Evolutionary conservation across 495 filamentous ascomycete genomes (phyloP).

Genomic region (Penicillium mononematosum): DNA sequence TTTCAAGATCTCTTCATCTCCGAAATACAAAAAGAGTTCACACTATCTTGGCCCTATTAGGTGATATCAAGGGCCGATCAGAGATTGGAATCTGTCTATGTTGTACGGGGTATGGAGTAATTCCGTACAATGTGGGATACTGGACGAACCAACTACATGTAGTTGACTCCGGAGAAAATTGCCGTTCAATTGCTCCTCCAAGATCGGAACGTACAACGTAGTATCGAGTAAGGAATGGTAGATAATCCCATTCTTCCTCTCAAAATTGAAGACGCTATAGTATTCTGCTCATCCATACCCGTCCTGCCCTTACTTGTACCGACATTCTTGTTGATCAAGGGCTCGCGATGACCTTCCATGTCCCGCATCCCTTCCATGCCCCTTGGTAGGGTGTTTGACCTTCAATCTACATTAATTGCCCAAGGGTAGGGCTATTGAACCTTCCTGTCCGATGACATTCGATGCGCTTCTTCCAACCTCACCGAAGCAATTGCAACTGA

Average conservation of each 20-base stretch:
- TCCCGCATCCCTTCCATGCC: slow-evolving; percentile 32
- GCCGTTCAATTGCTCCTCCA: slow-evolving; percentile 1
- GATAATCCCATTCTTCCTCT: slow-evolving; percentile 2
- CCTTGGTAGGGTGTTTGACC: slow-evolving; percentile 25
- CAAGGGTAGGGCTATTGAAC: slow-evolving; percentile 14
- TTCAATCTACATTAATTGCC: slow-evolving; percentile 19
- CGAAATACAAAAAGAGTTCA: slow-evolving; percentile 3
- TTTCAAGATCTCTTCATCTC: slow-evolving; percentile 21
- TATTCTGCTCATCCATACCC: slow-evolving; percentile 20
- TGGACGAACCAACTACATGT: no score
- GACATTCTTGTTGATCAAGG: slow-evolving; percentile 30
- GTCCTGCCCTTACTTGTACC: slow-evolving; percentile 31
- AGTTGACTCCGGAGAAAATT: not conserved
- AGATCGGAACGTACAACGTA: slow-evolving; percentile 19
- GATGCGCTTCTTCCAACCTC: not conserved
- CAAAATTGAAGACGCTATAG: not conserved
- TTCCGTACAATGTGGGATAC: not conserved
- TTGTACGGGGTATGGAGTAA: not conserved
- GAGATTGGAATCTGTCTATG: not conserved
- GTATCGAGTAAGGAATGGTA: slow-evolving; percentile 29
- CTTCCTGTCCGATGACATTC: not conserved
- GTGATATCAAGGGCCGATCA: slow-evolving; percentile 10
- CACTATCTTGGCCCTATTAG: slow-evolving; percentile 16
- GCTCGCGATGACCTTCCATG: slow-evolving; percentile 30
- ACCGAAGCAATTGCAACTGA: not conserved